These are phyloP conservation scores for Leucosporidium yakuticum DNA, from an alignment of 768 basidiomycete species.

Conservation along the genomic window DNA sequence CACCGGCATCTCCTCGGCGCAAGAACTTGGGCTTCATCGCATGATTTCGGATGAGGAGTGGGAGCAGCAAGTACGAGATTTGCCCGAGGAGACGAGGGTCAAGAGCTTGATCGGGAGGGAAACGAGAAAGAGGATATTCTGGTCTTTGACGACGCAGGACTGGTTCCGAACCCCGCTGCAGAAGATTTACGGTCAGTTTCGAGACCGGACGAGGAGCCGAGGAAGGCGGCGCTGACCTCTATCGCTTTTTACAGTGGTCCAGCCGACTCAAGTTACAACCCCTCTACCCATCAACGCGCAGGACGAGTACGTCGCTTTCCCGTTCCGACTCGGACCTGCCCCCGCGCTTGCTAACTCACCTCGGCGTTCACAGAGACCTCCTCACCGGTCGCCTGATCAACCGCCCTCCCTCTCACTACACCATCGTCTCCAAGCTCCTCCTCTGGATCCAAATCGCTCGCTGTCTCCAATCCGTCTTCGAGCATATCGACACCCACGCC, in stretches of 20 bases:
- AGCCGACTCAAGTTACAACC: constrained; percentile 18
- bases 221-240: no score
- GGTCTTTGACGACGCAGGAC: constrained; percentile 2
- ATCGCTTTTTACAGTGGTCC: no score
- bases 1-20: constrained; percentile 14
- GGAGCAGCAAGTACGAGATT: not conserved
- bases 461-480: constrained; percentile 11
- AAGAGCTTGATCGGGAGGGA: constrained; percentile 8
- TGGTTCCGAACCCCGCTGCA: constrained; percentile 10
- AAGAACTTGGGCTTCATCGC: constrained; percentile 12
- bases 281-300: constrained; percentile 13
- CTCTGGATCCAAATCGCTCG: constrained; percentile 21
- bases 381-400: constrained; percentile 10
- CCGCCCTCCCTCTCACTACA: constrained; percentile 13
- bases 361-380: constrained; percentile 2
- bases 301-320: constrained; percentile 5
- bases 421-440: not conserved
- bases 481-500: constrained; percentile 19
- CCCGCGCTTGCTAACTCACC: no score
- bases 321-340: no score
- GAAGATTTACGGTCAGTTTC: no score
- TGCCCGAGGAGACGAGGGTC: not conserved
- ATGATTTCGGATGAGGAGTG: constrained; percentile 5
- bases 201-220: no score
- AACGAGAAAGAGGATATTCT: constrained; percentile 9